Evolutionary conservation across 2,329 filamentous ascomycete genomes (phyloP), one percentile per base, ranked within the genome.

Genomic region (Cytospora leucostoma): DNA sequence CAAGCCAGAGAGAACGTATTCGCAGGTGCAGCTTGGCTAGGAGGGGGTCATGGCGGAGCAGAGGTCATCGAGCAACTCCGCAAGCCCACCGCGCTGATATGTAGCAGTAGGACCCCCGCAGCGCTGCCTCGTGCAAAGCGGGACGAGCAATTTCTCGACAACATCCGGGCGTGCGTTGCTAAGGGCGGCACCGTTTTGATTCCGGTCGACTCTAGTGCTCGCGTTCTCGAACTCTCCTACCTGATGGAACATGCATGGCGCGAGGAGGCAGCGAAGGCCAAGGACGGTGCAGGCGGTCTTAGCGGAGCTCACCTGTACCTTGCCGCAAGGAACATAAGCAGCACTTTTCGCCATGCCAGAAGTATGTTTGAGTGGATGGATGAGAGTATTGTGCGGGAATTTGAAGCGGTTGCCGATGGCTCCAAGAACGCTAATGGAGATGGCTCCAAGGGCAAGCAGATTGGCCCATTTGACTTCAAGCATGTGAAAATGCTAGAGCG

Each of bases 321-420:
- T 51, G 94, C 93, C 0, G 93, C 93, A 47, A 89, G 88, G 64
- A 96, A 92, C 66, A 90, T 92, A 67, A 89, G 91, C 63, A 93
- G 92, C 66, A 96, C 93, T 0, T 91, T 98, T 82, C 85, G 92
- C 59, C 92, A 97, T 68, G 91, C 94, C 33, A 85, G 93, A 68
- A 97, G 94, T 74, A 96, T 99, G 91, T 81, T 99, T 37, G 95
- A 99, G 73, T 99, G 95, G 95, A 98, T 99, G 93, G 93, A 98
- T 72, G 93, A 97, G 71, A 89, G 88, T 63, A 96, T 99, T 64
- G 90, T 96, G 50, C 88, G 93, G 61, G 94, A 98, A 70, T 96
- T 97, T 66, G 93, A 97, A 73, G 87, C 89, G 15, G 82, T 88
- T 55, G 84, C 82, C 2, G 84, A 86, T 67, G 79, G 76, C 3